These are phyloP conservation scores for bread wheat (Triticum aestivum) DNA, from an alignment of 176 grass and related monocot genomes.

Conservation along the genomic window IWGSC_CS_RefSeq_v2.1 NC_057811.1:476555415-476555914, in stretches of 20 bases:
- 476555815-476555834: not conserved
- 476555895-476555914: not conserved
- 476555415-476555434: too few species aligned
- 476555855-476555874: not conserved
- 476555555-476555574: too few species aligned
- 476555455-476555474: too few species aligned
- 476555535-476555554: too few species aligned
- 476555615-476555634: not conserved
- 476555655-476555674: too few species aligned
- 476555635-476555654: not conserved
- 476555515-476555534: too few species aligned
- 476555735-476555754: not conserved
- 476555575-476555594: not conserved
- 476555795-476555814: not conserved
- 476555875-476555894: not conserved
- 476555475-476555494: too few species aligned
- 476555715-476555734: not conserved
- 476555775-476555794: not conserved
- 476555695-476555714: not conserved
- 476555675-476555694: not conserved
- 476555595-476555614: not conserved
- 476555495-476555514: too few species aligned
- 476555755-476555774: not conserved
- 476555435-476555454: too few species aligned
- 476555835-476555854: not conserved